A percentile compares a stretch with the other conserved stretches of the same genome.
phyloP scores from a whole-genome alignment of 257 asterid species.

The Solanum sitiens region DNA sequence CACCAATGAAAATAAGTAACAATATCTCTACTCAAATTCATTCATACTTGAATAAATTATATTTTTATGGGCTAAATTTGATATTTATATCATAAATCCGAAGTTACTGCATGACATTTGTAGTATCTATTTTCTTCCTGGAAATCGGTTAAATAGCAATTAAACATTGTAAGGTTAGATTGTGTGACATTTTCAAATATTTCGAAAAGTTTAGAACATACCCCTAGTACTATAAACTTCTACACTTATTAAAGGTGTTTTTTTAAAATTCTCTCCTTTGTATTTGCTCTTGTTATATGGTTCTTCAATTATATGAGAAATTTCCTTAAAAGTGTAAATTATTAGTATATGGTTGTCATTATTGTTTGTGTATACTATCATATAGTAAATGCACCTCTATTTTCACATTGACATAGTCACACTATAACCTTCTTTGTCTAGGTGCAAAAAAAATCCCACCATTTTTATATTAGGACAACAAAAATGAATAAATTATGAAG shows the following conservation, averaged over 20 bases:
- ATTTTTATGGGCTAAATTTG: neutral
- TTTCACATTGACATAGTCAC: neutral
- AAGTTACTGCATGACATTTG: neutral
- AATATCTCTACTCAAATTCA: neutral
- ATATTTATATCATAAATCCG: neutral
- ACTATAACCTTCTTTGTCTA: neutral
- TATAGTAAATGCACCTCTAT: neutral
- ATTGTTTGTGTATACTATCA: neutral
- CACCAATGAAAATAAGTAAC: neutral
- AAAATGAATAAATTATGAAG: neutral
- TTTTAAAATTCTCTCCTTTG: neutral
- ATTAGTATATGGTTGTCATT: neutral
- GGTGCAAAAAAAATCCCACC: neutral
- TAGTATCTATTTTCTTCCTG: neutral
- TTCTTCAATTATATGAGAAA: neutral
- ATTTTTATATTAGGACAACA: neutral
- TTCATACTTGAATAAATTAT: neutral
- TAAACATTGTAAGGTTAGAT: neutral
- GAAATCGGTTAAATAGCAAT: neutral
- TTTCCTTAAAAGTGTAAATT: neutral
- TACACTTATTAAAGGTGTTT: neutral
- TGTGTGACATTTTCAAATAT: neutral
- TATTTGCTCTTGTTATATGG: neutral
- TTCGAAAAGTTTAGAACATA: neutral
- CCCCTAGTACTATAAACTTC: neutral